Evolutionary conservation across 139 green algal species (phyloP), one percentile per base, ranked within the genome.

Genomic region (Chlorella sp.): DNA sequence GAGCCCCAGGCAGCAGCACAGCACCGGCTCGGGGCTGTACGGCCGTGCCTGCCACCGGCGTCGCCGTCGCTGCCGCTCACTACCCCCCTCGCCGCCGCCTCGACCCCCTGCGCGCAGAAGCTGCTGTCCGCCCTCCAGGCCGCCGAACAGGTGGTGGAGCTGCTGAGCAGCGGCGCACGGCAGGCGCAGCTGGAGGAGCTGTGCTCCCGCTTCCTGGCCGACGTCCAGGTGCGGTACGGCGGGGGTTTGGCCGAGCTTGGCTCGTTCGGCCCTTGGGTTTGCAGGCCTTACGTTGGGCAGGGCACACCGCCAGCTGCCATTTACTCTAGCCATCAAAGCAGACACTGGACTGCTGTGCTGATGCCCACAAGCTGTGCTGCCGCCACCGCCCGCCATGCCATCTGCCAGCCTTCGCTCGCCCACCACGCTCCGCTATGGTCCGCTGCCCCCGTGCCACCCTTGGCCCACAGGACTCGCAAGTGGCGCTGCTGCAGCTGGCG

Each of bases 401-500:
- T n/a, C 15, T n/a, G n/a, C n/a, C 65, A 72, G 30, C 65, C n/a
- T n/a, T n/a, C n/a, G n/a, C n/a, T n/a, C n/a, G 1, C 23, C 15
- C 65, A 13, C 65, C 20, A 44, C 65, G 18, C 30, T 41, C 15
- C 12, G 30, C 21, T 4, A 11, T 30, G 5, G 36, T 34, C 36
- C n/a, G 17, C 25, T 3, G 2, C 26, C 3, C 63, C 25, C 26
- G 23, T 5, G 36, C 3, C 38, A 20, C 28, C 70, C 23, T 26
- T 34, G 15, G 25, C 25, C 70, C 38, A 47, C 72, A 72, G 76
- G 39, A 57, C 55, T 82, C 76, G 9, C 76, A 82, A 21, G 36
- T 82, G 18, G 38, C 76, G 18, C 60, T 82, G 38, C 76, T 82
- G 38, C 34, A 60, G 36, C 76, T 82, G 15, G 76, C 60, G 3